phyloP scores from a whole-genome alignment of 768 basidiomycete genomes.

The Auricularia sp. region DNA sequence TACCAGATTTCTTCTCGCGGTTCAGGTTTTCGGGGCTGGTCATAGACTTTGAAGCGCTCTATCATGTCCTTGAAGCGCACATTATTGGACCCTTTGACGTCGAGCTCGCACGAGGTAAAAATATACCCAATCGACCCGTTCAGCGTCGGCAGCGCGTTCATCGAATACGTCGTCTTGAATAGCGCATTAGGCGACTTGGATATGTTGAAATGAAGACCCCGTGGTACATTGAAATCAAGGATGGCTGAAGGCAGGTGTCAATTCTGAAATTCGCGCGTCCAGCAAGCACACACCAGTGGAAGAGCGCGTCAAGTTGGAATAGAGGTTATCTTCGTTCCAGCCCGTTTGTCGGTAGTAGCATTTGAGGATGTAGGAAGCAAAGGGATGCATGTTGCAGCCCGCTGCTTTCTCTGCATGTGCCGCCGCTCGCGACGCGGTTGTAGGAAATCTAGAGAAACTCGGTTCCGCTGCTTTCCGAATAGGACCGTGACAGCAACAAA shows the following conservation, averaged over 20 bases:
- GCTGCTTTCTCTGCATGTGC: conserved; percentile 66
- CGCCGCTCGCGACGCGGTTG: conserved; percentile 35
- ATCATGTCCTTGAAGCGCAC: conserved; percentile 83
- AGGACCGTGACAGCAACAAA: not conserved
- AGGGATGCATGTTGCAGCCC: conserved; percentile 85
- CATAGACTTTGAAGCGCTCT: conserved; percentile 78
- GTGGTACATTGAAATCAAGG: conserved; percentile 83
- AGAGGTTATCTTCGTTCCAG: conserved; percentile 96
- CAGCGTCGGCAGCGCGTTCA: conserved; percentile 87
- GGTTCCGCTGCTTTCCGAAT: not conserved
- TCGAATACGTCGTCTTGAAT: conserved; percentile 85
- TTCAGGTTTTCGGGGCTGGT: conserved; percentile 71
- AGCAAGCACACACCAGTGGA: conserved; percentile 56
- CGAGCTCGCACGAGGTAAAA: conserved; percentile 78
- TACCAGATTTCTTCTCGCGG: conserved; percentile 72
- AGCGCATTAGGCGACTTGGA: conserved; percentile 83
- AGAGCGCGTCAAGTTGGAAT: conserved; percentile 79
- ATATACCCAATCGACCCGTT: conserved; percentile 91
- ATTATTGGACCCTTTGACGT: conserved; percentile 56
- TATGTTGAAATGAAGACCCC: conserved; percentile 66
- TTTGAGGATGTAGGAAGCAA: conserved; percentile 78
- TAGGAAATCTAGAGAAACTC: conserved; percentile 11
- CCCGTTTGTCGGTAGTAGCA: conserved; percentile 87
- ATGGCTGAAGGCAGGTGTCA: conserved; percentile 45
- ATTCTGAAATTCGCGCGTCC: not conserved